Evolutionary conservation across 306 rosid genomes (phyloP).

Genomic region (Dalbergia cochinchinensis): DNA sequence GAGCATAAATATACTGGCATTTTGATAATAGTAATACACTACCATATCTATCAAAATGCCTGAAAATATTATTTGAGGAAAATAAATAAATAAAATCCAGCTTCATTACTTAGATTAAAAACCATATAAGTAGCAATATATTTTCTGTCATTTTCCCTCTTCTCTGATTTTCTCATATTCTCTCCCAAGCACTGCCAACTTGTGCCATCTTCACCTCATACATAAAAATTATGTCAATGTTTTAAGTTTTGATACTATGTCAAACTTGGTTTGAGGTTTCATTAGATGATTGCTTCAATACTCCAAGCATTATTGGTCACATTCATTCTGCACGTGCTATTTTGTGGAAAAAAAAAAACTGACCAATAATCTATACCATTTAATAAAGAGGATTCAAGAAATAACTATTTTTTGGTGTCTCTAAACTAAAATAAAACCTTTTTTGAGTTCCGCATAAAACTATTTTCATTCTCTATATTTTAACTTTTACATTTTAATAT

Average conservation of each 20-base stretch:
- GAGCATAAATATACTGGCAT: not conserved
- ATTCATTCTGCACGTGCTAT: not conserved
- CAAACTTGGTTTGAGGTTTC: not conserved
- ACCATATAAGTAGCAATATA: constrained; percentile 20
- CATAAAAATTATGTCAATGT: not conserved
- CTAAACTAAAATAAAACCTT: no score
- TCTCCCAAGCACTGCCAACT: constrained; percentile 3
- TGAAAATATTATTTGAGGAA: not conserved
- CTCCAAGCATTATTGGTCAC: not conserved
- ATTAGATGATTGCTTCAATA: not conserved
- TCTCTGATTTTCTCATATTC: constrained; percentile 1
- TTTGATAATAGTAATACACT: not conserved
- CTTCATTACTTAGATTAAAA: constrained; percentile 21
- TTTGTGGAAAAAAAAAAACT: not conserved
- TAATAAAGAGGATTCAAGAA: no score
- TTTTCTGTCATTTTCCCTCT: constrained; percentile 1
- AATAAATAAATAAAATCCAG: constrained; percentile 10
- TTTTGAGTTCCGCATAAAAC: no score
- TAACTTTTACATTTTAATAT: no score
- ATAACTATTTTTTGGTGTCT: no score
- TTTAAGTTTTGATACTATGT: not conserved
- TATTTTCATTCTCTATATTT: no score
- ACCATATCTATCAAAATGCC: constrained; percentile 19
- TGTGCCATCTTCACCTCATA: constrained; percentile 10
- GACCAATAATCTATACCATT: no score